These are phyloP conservation scores for Backusella westeae DNA, from an alignment of 192 early-diverging fungal genomes.

Conservation along the genomic window DNA sequence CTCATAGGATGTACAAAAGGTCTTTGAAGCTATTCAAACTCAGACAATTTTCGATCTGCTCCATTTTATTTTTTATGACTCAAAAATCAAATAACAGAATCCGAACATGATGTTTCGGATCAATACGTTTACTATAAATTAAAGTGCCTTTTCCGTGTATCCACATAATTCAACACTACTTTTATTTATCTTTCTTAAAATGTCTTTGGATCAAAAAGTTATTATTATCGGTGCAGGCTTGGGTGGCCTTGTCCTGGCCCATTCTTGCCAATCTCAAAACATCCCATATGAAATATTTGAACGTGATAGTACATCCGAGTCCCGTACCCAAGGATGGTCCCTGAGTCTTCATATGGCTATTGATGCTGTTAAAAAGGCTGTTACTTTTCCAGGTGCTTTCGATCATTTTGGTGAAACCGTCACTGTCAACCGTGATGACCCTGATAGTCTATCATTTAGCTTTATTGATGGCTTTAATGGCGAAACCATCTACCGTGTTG, in stretches of 20 bases:
- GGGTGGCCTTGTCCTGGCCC: constrained; percentile 18
- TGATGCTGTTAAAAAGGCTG: not conserved
- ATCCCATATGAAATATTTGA: constrained; percentile 25
- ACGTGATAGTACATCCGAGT: constrained; percentile 9
- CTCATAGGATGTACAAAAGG: not conserved
- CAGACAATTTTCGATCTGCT: not conserved
- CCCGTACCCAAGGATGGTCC: not conserved
- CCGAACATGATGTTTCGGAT: not conserved
- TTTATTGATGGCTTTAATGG: not conserved
- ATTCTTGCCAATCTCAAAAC: constrained; percentile 5
- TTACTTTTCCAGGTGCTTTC: constrained; percentile 2
- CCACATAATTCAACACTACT: not conserved
- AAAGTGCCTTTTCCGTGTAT: not conserved
- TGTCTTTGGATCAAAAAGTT: constrained; percentile 12
- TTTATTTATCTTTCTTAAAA: not conserved
- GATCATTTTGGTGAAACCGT: constrained; percentile 4
- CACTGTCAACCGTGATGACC: not conserved
- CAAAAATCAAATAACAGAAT: not conserved
- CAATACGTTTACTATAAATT: not conserved
- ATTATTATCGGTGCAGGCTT: constrained; percentile 29
- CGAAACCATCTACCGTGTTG: not conserved
- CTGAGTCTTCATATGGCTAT: constrained; percentile 11
- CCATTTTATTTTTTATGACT: not conserved
- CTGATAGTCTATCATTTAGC: not conserved
- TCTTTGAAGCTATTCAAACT: not conserved